Evolutionary conservation across 2,329 filamentous ascomycete species (phyloP).

Genomic region (Epichloe aotearoae): DNA sequence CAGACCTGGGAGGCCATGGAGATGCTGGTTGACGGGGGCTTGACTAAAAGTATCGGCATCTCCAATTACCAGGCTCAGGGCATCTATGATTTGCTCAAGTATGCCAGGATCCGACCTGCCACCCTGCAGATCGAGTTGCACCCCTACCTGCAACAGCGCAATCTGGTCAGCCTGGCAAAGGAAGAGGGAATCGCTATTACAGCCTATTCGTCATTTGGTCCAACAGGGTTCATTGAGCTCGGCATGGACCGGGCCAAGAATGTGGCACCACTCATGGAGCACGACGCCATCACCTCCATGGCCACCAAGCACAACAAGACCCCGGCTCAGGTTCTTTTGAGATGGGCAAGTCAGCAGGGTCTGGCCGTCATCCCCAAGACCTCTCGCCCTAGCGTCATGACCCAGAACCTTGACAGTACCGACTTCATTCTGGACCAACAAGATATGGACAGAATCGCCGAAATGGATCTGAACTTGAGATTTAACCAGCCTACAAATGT

Average conservation of each 20-base stretch:
- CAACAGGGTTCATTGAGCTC: conserved; percentile 66
- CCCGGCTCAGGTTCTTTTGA: conserved; percentile 52
- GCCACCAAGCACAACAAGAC: conserved; percentile 44
- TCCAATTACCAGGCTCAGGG: conserved; percentile 72
- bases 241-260: conserved; percentile 44
- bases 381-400: conserved; percentile 37
- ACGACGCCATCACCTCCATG: conserved; percentile 49
- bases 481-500: conserved; percentile 68
- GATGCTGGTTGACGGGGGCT: conserved; percentile 51
- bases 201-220: conserved; percentile 75
- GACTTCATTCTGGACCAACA: conserved; percentile 51
- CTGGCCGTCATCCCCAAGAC: conserved; percentile 76
- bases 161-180: conserved; percentile 57
- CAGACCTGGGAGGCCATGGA: conserved; percentile 80
- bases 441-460: conserved; percentile 55
- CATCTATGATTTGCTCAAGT: conserved; percentile 67
- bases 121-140: conserved; percentile 84
- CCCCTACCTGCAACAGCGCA: conserved; percentile 68
- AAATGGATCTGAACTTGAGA: conserved; percentile 51
- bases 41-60: conserved; percentile 64
- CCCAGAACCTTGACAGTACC: conserved; percentile 54
- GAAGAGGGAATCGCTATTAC: conserved; percentile 59
- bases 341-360: conserved; percentile 76
- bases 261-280: conserved; percentile 59
- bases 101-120: conserved; percentile 60